Percentiles rank a stretch among this genome's conserved stretches.
phyloP scores from a whole-genome alignment of 495 filamentous ascomycete genomes.

The Penicillium malachiteum region DNA sequence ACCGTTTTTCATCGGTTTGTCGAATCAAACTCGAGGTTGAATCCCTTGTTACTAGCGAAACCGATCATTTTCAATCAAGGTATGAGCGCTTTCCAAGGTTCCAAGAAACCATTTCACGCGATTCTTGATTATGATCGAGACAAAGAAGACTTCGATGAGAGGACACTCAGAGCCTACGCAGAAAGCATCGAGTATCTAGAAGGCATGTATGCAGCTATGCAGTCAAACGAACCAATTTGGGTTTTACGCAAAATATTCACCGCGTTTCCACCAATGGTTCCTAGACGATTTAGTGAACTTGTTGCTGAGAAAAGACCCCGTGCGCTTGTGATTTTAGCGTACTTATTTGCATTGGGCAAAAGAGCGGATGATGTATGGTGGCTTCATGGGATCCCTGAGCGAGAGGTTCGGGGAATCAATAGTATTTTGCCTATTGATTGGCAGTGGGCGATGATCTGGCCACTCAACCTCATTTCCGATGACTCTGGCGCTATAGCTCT shows the following conservation, averaged over 20 bases:
- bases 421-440: conserved; percentile 33
- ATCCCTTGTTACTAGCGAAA: conserved; percentile 15
- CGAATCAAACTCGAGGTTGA: conserved; percentile 10
- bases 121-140: conserved; percentile 14
- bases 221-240: conserved; percentile 17
- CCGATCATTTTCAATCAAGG: conserved; percentile 11
- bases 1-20: conserved; percentile 11
- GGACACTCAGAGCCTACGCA: conserved; percentile 33
- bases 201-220: conserved; percentile 25
- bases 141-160: conserved; percentile 18
- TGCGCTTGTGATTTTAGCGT: conserved; percentile 33
- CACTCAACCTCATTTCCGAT: conserved; percentile 19
- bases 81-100: not conserved
- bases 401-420: conserved; percentile 40
- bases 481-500: not conserved
- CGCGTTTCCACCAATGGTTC: conserved; percentile 37
- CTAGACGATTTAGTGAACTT: conserved; percentile 30
- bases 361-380: conserved; percentile 38
- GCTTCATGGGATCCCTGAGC: conserved; percentile 36
- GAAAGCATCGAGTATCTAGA: conserved; percentile 34
- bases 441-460: conserved; percentile 39
- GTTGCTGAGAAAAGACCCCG: conserved; percentile 33
- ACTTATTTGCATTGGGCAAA: conserved; percentile 37
- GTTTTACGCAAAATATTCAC: conserved; percentile 31
- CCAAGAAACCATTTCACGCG: conserved; percentile 16